A percentile compares a stretch with the other conserved stretches of the same genome.
Evolutionary conservation across 1,284 basidiomycete species (phyloP).

Genomic region (Rhodotorula sp.): DNA sequence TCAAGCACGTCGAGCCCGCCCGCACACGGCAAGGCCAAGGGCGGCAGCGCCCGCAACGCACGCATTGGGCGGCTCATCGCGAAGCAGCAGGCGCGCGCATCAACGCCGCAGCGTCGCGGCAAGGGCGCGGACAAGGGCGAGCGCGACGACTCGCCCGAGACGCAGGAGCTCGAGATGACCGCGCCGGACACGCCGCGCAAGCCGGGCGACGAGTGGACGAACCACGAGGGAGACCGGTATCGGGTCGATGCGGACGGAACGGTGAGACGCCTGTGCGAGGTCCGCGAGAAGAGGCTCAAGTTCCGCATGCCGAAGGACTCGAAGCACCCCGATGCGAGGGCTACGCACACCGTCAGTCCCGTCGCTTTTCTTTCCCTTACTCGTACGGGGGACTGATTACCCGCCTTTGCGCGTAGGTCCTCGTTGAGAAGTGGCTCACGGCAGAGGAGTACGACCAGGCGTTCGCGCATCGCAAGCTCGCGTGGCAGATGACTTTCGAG

Average conservation of each 20-base stretch:
- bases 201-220: constrained; percentile 35
- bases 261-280: constrained; percentile 31
- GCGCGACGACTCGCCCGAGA: neutral
- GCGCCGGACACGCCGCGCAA: constrained; percentile 6
- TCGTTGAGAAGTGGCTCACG: constrained; percentile 39
- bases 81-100: neutral
- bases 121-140: neutral
- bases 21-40: neutral
- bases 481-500: constrained; percentile 33
- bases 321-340: constrained; percentile 29
- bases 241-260: constrained; percentile 19
- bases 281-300: constrained; percentile 29
- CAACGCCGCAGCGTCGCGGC: neutral
- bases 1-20: neutral
- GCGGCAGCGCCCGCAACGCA: neutral
- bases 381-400: too few species aligned
- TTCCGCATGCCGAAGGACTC: constrained; percentile 35
- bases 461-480: constrained; percentile 26
- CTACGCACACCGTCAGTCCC: constrained; percentile 26
- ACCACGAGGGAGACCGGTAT: constrained; percentile 37
- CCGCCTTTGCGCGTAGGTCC: neutral
- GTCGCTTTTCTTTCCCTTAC: neutral
- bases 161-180: neutral
- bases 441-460: constrained; percentile 19
- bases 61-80: neutral